These are phyloP conservation scores for Xylaria telfairii DNA, from an alignment of 495 filamentous ascomycete genomes.

Conservation along the genomic window DNA sequence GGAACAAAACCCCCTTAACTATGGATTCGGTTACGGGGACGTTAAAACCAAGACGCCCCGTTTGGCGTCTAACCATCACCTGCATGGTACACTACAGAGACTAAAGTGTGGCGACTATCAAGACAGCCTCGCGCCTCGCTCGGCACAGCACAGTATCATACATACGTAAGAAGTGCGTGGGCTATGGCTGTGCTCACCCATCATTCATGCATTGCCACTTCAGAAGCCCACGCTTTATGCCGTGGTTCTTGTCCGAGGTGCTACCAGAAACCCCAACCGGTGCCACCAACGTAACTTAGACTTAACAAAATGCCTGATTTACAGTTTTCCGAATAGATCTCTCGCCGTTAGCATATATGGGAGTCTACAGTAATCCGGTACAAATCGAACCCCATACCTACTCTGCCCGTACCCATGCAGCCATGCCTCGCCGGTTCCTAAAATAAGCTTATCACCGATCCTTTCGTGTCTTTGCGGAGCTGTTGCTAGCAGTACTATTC, in stretches of 20 bases:
- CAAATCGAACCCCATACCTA: not conserved
- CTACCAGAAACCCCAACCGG: not conserved
- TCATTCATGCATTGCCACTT: not conserved
- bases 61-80: not conserved
- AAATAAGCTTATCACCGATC: not conserved
- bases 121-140: conserved; percentile 14
- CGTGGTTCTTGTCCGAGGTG: not conserved
- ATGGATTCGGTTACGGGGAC: conserved; percentile 13
- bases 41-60: not conserved
- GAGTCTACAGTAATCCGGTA: not conserved
- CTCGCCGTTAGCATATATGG: not conserved
- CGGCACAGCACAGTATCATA: conserved; percentile 4
- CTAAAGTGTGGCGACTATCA: conserved; percentile 10
- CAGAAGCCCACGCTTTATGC: not conserved
- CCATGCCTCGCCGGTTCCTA: not conserved
- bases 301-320: not conserved
- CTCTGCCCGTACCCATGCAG: too few species aligned
- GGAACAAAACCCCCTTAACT: conserved; percentile 17
- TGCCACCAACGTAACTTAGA: not conserved
- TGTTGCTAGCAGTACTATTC: too few species aligned
- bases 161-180: not conserved
- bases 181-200: conserved; percentile 11
- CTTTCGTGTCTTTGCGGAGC: not conserved
- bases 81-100: conserved; percentile 1
- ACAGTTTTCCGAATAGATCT: not conserved